phyloP scores from a whole-genome alignment of 1,139 yeast genomes.

The Yamadazyma songkhlaensis region DNA sequence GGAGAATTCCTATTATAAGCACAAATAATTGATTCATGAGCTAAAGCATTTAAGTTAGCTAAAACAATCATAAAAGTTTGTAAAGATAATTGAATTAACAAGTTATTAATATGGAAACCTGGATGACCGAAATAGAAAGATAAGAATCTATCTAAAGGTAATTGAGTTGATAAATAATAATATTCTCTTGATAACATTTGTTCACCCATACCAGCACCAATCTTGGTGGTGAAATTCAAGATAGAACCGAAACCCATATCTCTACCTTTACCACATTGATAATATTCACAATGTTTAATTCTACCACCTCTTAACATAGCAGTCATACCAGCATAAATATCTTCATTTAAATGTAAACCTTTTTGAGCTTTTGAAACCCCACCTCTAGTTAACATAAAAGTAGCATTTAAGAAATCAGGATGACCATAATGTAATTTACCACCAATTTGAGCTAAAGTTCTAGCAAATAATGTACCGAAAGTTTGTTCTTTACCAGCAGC shows the following conservation, averaged over 20 bases:
- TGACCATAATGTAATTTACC: slow-evolving; percentile 58
- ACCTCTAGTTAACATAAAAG: slow-evolving; percentile 54
- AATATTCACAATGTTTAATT: slow-evolving; percentile 89
- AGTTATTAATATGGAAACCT: slow-evolving; percentile 97
- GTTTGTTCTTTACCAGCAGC: slow-evolving; percentile 61
- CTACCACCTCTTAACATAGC: slow-evolving; percentile 52
- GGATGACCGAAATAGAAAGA: slow-evolving; percentile 98
- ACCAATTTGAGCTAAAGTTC: slow-evolving; percentile 54
- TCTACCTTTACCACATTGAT: slow-evolving; percentile 99
- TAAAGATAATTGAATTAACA: slow-evolving; percentile 91
- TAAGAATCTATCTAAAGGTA: slow-evolving; percentile 94
- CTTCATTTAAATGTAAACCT: slow-evolving; percentile 54
- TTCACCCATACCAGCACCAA: slow-evolving; percentile 99
- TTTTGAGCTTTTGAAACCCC: slow-evolving; percentile 57
- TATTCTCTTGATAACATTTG: slow-evolving; percentile 98
- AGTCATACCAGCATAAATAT: slow-evolving; percentile 57
- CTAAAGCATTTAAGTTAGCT: slow-evolving; percentile 87
- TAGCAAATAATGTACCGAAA: slow-evolving; percentile 53
- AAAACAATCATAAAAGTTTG: slow-evolving; percentile 90
- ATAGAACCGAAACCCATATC: slow-evolving; percentile 99
- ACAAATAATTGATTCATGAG: slow-evolving; percentile 88
- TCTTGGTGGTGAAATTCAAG: slow-evolving; percentile 96
- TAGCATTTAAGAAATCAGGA: slow-evolving; percentile 50
- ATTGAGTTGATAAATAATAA: slow-evolving; percentile 94
- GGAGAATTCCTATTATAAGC: slow-evolving; percentile 81